Evolutionary conservation across 306 rosid genomes (phyloP), one percentile per base, ranked within the genome.

Genomic region (Oxytropis ochrocephala): DNA sequence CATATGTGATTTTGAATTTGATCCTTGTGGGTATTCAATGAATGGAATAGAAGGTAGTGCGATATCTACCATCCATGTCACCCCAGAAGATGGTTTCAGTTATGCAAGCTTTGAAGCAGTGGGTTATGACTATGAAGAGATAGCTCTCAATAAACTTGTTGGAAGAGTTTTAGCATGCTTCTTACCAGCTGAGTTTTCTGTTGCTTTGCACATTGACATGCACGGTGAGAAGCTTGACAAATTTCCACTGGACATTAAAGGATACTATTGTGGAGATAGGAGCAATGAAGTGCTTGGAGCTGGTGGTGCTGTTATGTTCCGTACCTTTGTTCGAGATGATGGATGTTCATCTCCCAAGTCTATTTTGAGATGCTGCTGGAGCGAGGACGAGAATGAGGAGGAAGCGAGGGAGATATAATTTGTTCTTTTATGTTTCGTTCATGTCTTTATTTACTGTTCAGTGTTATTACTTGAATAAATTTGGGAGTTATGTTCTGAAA

Each of bases 11-110:
- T 94, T 88, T 33, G 97, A 94, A 75, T 94, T 94, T 41, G 97
- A 94, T 8, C 99, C 99, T 0, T 94, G 99, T 53, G 99, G 99
- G 0, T 94, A 91, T 71, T 94, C 99, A 5, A 94, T 94, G 99
- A 94, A 94, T 57, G 87, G 87, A 4, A 84, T 94, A 1, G 97
- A 94, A 75, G 95, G 87, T 5, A 75, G 72, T 51, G 99, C 97
- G 12, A 68, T 90, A 50, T 94, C 97, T 32, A 94, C 99, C 0
- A 87, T 94, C 78, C 99, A 94, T 52, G 88, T 94, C 12, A 94
- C 97, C 6, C 99, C 97, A 0, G 99, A 94, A 85, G 99, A 94
- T 41, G 97, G 97, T 21, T 94, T 94, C 81, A 94, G 99, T 36
- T 94, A 91, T 67, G 95, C 99, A 8, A 94, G 99, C 61, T 94